Conservation (phyloP, 345 rosid genomes). For the Salix arbutifolia region DNA sequence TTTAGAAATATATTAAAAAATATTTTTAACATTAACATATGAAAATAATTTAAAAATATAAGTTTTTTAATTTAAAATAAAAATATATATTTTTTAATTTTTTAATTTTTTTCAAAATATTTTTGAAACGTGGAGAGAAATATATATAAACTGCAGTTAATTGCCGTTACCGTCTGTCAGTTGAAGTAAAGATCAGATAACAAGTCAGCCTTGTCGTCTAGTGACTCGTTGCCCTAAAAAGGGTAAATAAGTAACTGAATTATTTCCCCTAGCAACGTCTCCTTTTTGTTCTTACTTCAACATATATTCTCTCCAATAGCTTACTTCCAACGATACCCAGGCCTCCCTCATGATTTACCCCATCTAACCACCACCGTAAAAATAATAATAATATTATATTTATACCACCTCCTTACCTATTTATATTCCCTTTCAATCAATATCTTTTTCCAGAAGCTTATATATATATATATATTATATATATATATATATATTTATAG, state of each 20-base stretch:
- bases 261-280: background rate
- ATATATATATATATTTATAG: too few species aligned
- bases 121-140: too few species aligned
- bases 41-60: too few species aligned
- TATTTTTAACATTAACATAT: too few species aligned
- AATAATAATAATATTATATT: too few species aligned
- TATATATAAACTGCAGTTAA: background rate
- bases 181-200: background rate
- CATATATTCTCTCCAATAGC: too few species aligned
- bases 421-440: background rate
- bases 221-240: background rate
- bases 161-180: conserved; percentile 19
- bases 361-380: background rate
- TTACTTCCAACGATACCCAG: background rate
- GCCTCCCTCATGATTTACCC: background rate
- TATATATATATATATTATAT: too few species aligned
- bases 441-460: too few species aligned
- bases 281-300: background rate
- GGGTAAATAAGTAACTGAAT: conserved; percentile 8
- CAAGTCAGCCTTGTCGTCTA: conserved; percentile 14
- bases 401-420: background rate
- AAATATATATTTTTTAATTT: too few species aligned
- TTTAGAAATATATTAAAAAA: too few species aligned
- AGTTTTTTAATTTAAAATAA: too few species aligned
- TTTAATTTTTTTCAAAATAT: too few species aligned